Percentiles rank a stretch among this genome's conserved stretches.
Conservation (phyloP, 2,329 filamentous ascomycete genomes). For the Annulohypoxylon truncatum region DNA sequence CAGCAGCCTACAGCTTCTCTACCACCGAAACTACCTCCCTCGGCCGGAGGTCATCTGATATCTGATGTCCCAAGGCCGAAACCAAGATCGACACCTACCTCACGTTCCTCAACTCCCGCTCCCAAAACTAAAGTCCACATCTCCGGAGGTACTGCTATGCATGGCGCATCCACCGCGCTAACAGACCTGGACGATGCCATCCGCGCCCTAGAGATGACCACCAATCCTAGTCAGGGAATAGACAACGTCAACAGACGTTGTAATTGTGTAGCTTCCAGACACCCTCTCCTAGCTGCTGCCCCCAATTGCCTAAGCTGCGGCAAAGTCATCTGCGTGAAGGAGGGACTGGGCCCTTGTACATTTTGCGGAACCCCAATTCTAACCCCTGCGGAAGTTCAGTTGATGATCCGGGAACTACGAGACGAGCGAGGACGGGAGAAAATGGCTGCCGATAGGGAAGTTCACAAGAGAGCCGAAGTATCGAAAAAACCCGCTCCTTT, state of each 20-base stretch:
- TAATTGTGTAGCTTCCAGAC: slow-evolving; percentile 87
- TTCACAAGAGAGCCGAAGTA: slow-evolving; percentile 74
- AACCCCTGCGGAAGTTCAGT: slow-evolving; percentile 77
- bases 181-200: slow-evolving; percentile 84
- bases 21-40: slow-evolving; percentile 68
- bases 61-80: slow-evolving; percentile 78
- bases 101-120: slow-evolving; percentile 63
- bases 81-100: slow-evolving; percentile 63
- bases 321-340: slow-evolving; percentile 94
- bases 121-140: slow-evolving; percentile 77
- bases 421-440: slow-evolving; percentile 89
- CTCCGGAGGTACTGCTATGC: slow-evolving; percentile 83
- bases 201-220: slow-evolving; percentile 87
- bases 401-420: slow-evolving; percentile 84
- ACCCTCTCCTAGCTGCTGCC: slow-evolving; percentile 88
- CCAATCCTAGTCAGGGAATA: slow-evolving; percentile 77
- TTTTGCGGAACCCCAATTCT: slow-evolving; percentile 85
- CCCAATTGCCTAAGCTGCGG: slow-evolving; percentile 94
- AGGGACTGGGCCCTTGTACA: slow-evolving; percentile 93
- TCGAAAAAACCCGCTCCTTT: slow-evolving; percentile 71
- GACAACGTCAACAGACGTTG: slow-evolving; percentile 75
- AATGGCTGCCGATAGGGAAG: slow-evolving; percentile 81
- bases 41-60: slow-evolving; percentile 81
- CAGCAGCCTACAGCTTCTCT: slow-evolving; percentile 61
- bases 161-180: slow-evolving; percentile 79